Base-by-base conservation (phyloP, 371 early-diverging fungal species). In the Haplosporangium sp. region DNA sequence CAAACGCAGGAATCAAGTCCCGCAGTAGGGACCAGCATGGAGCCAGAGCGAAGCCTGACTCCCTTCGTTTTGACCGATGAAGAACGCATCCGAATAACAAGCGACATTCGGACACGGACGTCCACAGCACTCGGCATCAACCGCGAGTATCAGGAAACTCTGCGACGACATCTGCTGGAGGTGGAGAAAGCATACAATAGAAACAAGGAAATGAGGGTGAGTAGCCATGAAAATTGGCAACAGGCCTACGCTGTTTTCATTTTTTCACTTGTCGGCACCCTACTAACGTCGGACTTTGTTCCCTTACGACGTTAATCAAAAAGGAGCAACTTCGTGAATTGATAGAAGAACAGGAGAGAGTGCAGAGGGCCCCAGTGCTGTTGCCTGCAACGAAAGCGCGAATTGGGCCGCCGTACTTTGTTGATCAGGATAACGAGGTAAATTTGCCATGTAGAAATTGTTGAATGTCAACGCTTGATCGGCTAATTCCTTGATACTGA, bases 331-430 rank as follows among this genome's bases (percentile, higher is more conserved):
- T 71, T 6, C 55, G 55, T 14, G 61, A 54, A 0, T 36, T 64
- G 36, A 43, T 64, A 5, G 64, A 71, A 0, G 70, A 43, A 54
- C 67, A 59, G 6, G 45, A 56, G 6, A 1, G 13, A 18, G 51
- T 37, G 12, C 37, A 59, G 18, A 14, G 36, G 20, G 71, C 61
- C 1, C 71, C 76, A 0, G 45, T 69, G 16, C 12, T 59, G 16
- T n/a, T 70, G 9, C 12, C 52, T 0, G 18, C 61, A 8, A 46
- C 81, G 3, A 62, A 59, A 16, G 38, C 55, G 14, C 47, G 72
- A 8, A 20, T 81, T 6, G 82, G 75, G 37, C 81, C 73, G 16
- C 84, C 81, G 6, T 84, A 85, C 73, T 89, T 89, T 68, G 69
- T 85, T 8, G 86, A 87, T 57, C 40, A 48, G 10, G 59, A 83